phyloP scores from a whole-genome alignment of 1,284 basidiomycete genomes.

The Cerioporus squamosus region DNA sequence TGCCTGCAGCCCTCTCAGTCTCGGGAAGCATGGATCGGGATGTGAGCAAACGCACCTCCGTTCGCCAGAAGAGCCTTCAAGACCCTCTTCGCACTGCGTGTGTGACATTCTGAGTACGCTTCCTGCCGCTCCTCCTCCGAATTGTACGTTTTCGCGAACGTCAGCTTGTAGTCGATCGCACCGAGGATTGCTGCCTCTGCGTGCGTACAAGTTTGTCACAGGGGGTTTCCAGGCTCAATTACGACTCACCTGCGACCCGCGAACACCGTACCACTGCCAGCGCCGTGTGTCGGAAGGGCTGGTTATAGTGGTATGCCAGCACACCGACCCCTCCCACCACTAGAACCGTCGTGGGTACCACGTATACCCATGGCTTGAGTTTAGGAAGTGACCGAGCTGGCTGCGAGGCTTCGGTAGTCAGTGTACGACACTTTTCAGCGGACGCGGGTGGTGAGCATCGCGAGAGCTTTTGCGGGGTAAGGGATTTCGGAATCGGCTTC shows the following conservation, averaged over 20 bases:
- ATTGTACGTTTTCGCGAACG: slow-evolving; percentile 63
- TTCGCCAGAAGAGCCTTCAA: slow-evolving; percentile 84
- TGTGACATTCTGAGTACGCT: slow-evolving; percentile 81
- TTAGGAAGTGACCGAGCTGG: slow-evolving; percentile 4
- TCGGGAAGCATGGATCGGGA: neutral
- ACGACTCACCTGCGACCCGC: slow-evolving; percentile 59
- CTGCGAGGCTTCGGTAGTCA: neutral
- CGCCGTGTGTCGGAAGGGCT: slow-evolving; percentile 66
- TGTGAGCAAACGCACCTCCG: slow-evolving; percentile 59
- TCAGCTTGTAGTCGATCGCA: slow-evolving; percentile 86
- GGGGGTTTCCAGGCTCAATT: slow-evolving; percentile 3
- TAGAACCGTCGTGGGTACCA: slow-evolving; percentile 28
- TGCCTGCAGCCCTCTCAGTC: slow-evolving; percentile 45
- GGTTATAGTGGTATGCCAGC: slow-evolving; percentile 60
- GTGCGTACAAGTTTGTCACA: neutral
- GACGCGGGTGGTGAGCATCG: neutral
- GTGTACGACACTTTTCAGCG: neutral
- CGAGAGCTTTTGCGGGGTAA: neutral
- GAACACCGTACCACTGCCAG: slow-evolving; percentile 78
- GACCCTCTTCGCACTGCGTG: slow-evolving; percentile 77
- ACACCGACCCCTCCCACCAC: slow-evolving; percentile 43
- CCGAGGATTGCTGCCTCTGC: slow-evolving; percentile 65
- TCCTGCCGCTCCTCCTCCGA: slow-evolving; percentile 58
- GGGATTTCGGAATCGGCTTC: no score
- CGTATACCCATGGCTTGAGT: slow-evolving; percentile 24